Percentiles rank a stretch among this genome's conserved stretches.
Conservation (phyloP, 495 filamentous ascomycete species). For the Penicillium coprophilum region DNA sequence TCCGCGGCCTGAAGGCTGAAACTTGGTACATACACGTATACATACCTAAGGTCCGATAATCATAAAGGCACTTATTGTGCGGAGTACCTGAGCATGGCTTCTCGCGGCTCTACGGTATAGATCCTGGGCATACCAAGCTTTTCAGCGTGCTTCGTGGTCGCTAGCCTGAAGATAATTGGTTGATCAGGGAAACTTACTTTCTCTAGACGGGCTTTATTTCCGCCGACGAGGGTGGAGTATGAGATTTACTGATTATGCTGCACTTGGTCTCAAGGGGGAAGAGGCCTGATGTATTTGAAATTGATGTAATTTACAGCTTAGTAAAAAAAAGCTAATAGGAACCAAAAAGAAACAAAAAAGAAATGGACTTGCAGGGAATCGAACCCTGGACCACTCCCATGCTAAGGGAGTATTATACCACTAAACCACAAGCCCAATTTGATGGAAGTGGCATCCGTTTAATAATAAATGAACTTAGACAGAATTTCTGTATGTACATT, state of each 20-base stretch:
- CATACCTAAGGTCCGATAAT: too few relatives aligned
- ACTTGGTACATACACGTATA: too few relatives aligned
- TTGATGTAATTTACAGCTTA: too few relatives aligned
- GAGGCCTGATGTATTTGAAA: too few relatives aligned
- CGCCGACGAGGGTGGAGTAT: too few relatives aligned
- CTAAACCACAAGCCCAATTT: constrained; percentile 45
- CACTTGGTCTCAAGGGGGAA: too few relatives aligned
- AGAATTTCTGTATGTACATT: background rate
- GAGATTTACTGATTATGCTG: too few relatives aligned
- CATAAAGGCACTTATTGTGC: background rate
- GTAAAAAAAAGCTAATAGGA: too few relatives aligned
- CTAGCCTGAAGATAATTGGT: background rate
- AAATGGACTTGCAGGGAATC: constrained; percentile 54
- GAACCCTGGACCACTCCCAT: constrained; percentile 59
- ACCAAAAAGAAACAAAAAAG: constrained; percentile 29
- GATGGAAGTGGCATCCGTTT: background rate
- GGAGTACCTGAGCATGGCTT: background rate
- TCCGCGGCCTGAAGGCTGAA: too few relatives aligned
- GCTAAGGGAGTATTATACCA: constrained; percentile 49
- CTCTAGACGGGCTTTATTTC: background rate
- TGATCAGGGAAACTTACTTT: background rate
- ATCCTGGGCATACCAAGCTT: background rate
- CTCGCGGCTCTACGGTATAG: background rate
- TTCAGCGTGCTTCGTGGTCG: background rate
- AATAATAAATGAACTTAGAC: background rate